Evolutionary conservation across 2,329 filamentous ascomycete species (phyloP).

Genomic region (Alternaria triticina): DNA sequence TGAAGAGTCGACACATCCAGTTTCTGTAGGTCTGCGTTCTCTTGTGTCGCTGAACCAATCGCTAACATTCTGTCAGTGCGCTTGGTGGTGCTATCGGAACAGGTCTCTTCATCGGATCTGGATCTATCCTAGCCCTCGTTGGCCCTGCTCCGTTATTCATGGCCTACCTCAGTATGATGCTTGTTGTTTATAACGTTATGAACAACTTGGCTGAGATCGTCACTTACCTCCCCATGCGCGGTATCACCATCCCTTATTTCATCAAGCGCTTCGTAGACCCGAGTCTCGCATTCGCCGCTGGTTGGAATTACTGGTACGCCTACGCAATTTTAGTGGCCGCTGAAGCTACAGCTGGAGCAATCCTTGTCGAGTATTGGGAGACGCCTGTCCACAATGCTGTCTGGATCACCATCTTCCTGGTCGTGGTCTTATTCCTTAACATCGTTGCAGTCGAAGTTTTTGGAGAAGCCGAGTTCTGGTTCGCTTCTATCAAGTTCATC

Average conservation of each 20-base stretch:
- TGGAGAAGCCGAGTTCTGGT: slow-evolving; percentile 60
- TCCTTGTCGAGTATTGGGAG: slow-evolving; percentile 46
- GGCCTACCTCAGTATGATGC: slow-evolving; percentile 47
- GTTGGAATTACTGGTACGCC: slow-evolving; percentile 39
- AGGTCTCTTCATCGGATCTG: slow-evolving; percentile 46
- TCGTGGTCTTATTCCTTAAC: slow-evolving; percentile 45
- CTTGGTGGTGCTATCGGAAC: slow-evolving; percentile 63
- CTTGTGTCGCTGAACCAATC: not conserved
- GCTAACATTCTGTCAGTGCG: slow-evolving; percentile 59
- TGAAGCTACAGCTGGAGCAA: slow-evolving; percentile 42
- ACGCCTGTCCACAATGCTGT: slow-evolving; percentile 40
- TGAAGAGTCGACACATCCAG: slow-evolving; percentile 49
- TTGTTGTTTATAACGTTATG: slow-evolving; percentile 50
- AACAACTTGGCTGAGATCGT: slow-evolving; percentile 51
- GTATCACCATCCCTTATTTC: slow-evolving; percentile 48
- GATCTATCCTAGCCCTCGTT: slow-evolving; percentile 39
- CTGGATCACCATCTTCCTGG: slow-evolving; percentile 47
- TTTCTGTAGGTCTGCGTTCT: slow-evolving; percentile 35
- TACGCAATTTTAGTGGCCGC: slow-evolving; percentile 46
- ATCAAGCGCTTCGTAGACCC: slow-evolving; percentile 57
- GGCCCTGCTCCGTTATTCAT: slow-evolving; percentile 47
- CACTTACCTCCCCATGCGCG: slow-evolving; percentile 49
- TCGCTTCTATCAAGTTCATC: slow-evolving; percentile 58
- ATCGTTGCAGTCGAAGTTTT: slow-evolving; percentile 45
- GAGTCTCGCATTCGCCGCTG: slow-evolving; percentile 44